Evolutionary conservation across 805 yeast genomes (phyloP), one percentile per base, ranked within the genome.

Genomic region (Yarrowia porcina): DNA sequence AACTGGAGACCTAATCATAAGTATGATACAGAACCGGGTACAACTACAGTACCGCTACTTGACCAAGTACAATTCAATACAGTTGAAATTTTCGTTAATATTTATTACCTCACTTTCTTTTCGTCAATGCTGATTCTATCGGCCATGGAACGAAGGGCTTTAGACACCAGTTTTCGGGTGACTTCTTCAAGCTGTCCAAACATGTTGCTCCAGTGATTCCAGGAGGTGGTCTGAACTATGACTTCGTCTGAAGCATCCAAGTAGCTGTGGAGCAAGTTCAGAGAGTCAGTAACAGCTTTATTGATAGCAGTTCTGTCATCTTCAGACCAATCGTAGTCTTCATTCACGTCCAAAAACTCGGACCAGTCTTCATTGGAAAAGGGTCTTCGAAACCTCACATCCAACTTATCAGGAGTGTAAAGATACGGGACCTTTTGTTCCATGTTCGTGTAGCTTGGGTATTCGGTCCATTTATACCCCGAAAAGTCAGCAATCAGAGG

Each of bases 401-500:
- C 71, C 25, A 69, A 32, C 35, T 73, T 60, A 23, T 77, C 73
- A 0, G 88, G 82, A 0, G 91, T 81, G 32, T 79, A 77, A 36
- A 86, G 67, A 65, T 82, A 83, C 0, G 92, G 92, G 9, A 86
- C 78, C 47, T 81, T 75, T 68, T 83, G 61, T 18, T 56, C 38
- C 5, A 39, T 11, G 61, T 15, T 56, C 4, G 65, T 42, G 11
- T 47, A 17, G 8, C 65, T 57, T 1, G 68, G 61, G 20, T 56
- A 36, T n/a, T 69, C 65, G 49, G 81, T 69, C 83, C 84, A 82
- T 62, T 80, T 79, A 3, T 71, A 73, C 0, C 80, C 73, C 33
- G 80, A 75, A 61, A 80, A 80, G 64, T 85, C 89, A 0, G 89
- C 85, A n/a, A 82, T 69, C 35, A 87, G 70, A 0, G 91, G 90